Base-by-base conservation (phyloP, 352 stramenopile species). In the Globisporangium alternatum region DNA sequence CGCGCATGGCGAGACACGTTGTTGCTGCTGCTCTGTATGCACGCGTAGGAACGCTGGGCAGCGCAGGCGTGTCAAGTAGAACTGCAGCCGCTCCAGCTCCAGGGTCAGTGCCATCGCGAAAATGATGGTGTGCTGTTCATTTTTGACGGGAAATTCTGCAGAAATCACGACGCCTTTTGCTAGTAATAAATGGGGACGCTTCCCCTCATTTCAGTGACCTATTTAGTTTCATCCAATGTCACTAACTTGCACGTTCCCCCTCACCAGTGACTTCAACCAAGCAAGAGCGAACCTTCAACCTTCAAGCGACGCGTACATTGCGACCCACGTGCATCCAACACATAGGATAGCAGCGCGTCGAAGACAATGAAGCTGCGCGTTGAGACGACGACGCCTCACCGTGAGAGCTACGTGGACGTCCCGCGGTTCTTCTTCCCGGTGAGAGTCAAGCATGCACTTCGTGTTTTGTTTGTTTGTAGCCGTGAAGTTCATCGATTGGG, bases 381-480 rank as follows among this genome's bases (percentile, higher is more conserved):
- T 49, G 61, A 60, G 7, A 31, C 39, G 3, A 21, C 39, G 17
- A 10, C 13, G n/a, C 21, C 19, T 17, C 31, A 22, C 3, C 52
- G 13, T 2, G 47, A 56, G 6, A 60, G 41, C 61, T 59, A 52
- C 15, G 37, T 39, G 17, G 73, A 56, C 49, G 75, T 88, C 60
- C 76, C 79, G 33, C 70, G 70, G 4, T 86, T 88, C 66, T 88
- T 84, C 49, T 83, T 70, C 41, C 67, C 72, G 13, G 74, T 78
- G 58, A 43, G 63, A 43, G 63, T 71, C 13, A 28, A 61, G 51
- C 51, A 30, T 31, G 41, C 5, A 13, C 13, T 2, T 30, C 19
- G 5, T 7, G n/a, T 52, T 3, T 7, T 6, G 6, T 30, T 28
- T 56, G 12, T 12, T 8, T 8, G 8, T 12, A 12, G 10, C 10